These are phyloP conservation scores for Fusarium beomiforme DNA, from an alignment of 2,329 filamentous ascomycete species.

Conservation along the genomic window DNA sequence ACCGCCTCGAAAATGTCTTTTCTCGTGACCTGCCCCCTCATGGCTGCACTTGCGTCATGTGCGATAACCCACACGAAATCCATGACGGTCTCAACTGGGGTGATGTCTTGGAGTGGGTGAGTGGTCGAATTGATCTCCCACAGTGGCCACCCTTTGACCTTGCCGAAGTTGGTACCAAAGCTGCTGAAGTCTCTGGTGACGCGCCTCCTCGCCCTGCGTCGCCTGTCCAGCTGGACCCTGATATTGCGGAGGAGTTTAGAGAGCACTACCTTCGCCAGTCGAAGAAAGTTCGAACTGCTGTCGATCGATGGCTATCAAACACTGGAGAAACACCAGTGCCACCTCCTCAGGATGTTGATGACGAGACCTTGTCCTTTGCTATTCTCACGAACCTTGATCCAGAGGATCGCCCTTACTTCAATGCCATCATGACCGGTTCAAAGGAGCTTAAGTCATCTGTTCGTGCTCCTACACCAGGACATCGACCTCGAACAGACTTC, in stretches of 20 bases:
- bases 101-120: slow-evolving; percentile 92
- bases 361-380: slow-evolving; percentile 92
- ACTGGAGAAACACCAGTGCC: slow-evolving; percentile 79
- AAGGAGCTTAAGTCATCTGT: slow-evolving; percentile 64
- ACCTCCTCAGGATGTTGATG: slow-evolving; percentile 88
- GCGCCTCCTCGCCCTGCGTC: slow-evolving; percentile 66
- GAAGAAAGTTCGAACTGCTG: slow-evolving; percentile 89
- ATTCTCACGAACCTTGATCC: slow-evolving; percentile 87
- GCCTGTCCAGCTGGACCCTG: slow-evolving; percentile 83
- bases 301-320: slow-evolving; percentile 88
- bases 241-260: slow-evolving; percentile 92
- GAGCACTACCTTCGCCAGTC: slow-evolving; percentile 93
- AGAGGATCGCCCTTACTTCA: slow-evolving; percentile 82
- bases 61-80: slow-evolving; percentile 69
- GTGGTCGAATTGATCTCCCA: slow-evolving; percentile 86
- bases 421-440: slow-evolving; percentile 75
- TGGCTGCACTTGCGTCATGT: slow-evolving; percentile 88
- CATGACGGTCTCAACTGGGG: slow-evolving; percentile 89
- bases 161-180: slow-evolving; percentile 68
- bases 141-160: slow-evolving; percentile 89
- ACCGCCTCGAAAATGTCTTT: slow-evolving; percentile 93
- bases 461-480: slow-evolving; percentile 75
- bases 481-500: slow-evolving; percentile 75
- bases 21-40: slow-evolving; percentile 89
- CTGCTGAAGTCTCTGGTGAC: slow-evolving; percentile 70